Base-by-base conservation (phyloP, 1,284 basidiomycete species). In the Irpex sp. region DNA sequence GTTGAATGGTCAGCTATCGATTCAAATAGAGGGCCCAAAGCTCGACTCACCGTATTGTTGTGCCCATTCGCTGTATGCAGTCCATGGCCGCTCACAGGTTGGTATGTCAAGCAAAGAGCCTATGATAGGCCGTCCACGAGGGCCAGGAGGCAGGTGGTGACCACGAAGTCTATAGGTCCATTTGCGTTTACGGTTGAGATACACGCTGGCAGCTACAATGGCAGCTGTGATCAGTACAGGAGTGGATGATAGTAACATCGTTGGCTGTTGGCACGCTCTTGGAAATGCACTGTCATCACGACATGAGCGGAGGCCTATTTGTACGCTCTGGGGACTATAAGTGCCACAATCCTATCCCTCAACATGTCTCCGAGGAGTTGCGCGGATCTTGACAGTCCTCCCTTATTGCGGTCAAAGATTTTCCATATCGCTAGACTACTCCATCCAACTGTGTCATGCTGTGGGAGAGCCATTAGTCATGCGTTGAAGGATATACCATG, bases 31-130 rank as follows among this genome's bases (percentile, higher is more conserved):
- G 4, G 26, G 26, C 0, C 2, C 3, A 26, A 19, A 17, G 21
- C 3, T 15, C 34, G 48, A 60, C 3, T 15, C 40, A 68, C 65
- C 65, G 26, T 62, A 66, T n/a, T 48, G 13, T 15, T 54, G 60
- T 6, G 63, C 49, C 63, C 63, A 64, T n/a, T 57, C 21, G 26
- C 57, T n/a, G 48, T 62, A 64, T 17, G 40, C 51, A 5, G 17
- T 19, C 49, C 49, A 64, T 13, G 49, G 13, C 2, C 17, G 9
- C 26, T 64, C 49, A 26, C 26, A 26, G 9, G 17, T 13, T 19
- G 49, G 49, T 15, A 52, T 9, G 21, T 26, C 21, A 9, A 52
- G 21, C 17, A 52, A 52, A 8, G 11, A 15, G 17, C 49, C 49
- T 13, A 52, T 52, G 49, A 52, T 26, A 9, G 49, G 49, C 13